A percentile compares a stretch with the other conserved stretches of the same genome.
These are phyloP conservation scores for Lentinula sp. DNA, from an alignment of 768 basidiomycete genomes.

Conservation along the genomic window DNA sequence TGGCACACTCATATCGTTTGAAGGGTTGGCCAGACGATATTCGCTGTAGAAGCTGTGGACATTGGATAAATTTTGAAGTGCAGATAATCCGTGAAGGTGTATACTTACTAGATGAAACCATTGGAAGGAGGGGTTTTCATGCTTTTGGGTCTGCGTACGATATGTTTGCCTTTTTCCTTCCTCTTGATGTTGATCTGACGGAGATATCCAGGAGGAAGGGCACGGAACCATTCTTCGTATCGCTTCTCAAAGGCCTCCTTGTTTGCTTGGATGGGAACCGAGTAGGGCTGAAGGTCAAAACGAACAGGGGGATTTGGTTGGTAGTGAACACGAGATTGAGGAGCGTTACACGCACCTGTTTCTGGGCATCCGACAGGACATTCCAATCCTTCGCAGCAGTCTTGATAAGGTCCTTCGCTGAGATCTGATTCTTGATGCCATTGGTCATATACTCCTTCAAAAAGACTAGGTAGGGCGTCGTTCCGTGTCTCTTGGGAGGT, in stretches of 20 bases:
- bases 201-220: slow-evolving; percentile 13
- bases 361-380: slow-evolving; percentile 24
- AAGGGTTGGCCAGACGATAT: slow-evolving; percentile 11
- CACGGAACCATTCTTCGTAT: slow-evolving; percentile 21
- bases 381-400: slow-evolving; percentile 23
- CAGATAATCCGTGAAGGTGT: not conserved
- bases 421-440: not conserved
- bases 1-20: slow-evolving; percentile 10
- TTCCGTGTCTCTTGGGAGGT: slow-evolving; percentile 20
- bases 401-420: slow-evolving; percentile 8
- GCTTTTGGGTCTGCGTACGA: slow-evolving; percentile 5
- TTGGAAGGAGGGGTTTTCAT: not conserved
- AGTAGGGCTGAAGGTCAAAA: not conserved
- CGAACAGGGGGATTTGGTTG: not conserved
- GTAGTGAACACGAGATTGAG: not conserved
- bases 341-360: slow-evolving; percentile 19
- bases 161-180: slow-evolving; percentile 16
- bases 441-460: slow-evolving; percentile 8
- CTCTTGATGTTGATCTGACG: slow-evolving; percentile 26
- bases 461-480: slow-evolving; percentile 19
- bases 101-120: slow-evolving; percentile 19
- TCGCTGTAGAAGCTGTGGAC: slow-evolving; percentile 13
- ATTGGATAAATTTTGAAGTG: not conserved
- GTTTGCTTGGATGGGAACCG: not conserved
- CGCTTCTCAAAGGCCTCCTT: slow-evolving; percentile 22